Base-by-base conservation (phyloP, 176 grass and related monocot genomes). In the Panicum miliaceum region DNA sequence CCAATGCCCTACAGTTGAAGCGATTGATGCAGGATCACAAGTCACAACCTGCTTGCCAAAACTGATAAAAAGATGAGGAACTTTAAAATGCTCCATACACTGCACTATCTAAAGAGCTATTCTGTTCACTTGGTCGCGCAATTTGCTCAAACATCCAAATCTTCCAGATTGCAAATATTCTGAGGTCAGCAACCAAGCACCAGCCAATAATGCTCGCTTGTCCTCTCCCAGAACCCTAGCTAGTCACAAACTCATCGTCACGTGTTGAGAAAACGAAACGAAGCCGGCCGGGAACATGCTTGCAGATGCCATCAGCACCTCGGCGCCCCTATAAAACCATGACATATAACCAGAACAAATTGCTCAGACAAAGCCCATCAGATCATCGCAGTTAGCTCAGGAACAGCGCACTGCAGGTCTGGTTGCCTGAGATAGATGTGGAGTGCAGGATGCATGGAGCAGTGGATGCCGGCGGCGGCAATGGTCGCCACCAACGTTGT, bases 401-500 rank as follows among this genome's bases (percentile, higher is more conserved):
- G 12, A 27, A 71, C 19, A 71, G 46, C 5, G 12, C 11, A 29
- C 45, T 5, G 2, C 43, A 10, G 43, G 8, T 45, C 45, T 22
- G 18, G 63, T 52, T 84, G 15, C n/a, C 36, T 45, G 60, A 78
- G 81, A 90, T 12, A 50, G 48, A 50, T 90, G 79, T 90, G 78
- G 84, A 84, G 70, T 68, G 70, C 38, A 81, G 70, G 85, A 72
- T 58, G 71, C 46, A 35, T 45, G 75, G 89, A 83, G 60, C 67
- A 88, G 48, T 89, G 92, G 86, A 84, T 63, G 79, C 92, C 89
- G 34, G 56, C 78, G 47, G 59, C 59, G 2, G 71, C 81, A 13
- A 91, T 94, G 86, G 80, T 94, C 6, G 71, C 83, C 19, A 81
- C 87, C 23, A 86, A 89, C 48, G 60, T 88, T 0, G 80, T 86